Conservation (phyloP, 306 rosid species). For the Rubus parviflorus region DNA sequence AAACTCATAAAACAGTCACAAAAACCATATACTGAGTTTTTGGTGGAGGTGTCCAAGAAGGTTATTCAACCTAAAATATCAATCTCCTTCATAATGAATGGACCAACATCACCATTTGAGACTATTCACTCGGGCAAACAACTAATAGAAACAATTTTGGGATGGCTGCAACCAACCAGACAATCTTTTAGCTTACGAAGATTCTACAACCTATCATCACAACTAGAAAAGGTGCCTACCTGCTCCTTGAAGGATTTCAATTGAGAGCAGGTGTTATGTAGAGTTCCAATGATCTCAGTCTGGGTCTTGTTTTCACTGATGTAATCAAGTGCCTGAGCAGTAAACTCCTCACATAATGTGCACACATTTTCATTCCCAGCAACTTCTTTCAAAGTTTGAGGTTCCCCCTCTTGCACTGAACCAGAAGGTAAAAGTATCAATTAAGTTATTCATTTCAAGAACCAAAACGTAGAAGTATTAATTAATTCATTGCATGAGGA, state of each 20-base stretch:
- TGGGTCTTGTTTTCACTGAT: constrained; percentile 65
- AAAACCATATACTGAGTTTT: not conserved
- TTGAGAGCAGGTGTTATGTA: constrained; percentile 49
- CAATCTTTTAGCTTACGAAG: not conserved
- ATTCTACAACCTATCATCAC: not conserved
- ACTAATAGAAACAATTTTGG: not conserved
- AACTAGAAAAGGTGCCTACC: constrained; percentile 38
- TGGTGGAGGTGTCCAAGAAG: not conserved
- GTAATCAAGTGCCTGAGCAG: constrained; percentile 64
- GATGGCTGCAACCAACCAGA: not conserved
- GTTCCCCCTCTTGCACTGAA: constrained; percentile 38
- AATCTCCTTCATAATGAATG: not conserved
- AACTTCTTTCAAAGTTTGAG: constrained; percentile 24
- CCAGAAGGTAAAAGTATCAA: constrained; percentile 3
- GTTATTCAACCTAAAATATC: not conserved
- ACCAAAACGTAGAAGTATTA: not conserved
- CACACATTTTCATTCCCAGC: constrained; percentile 44
- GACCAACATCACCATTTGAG: not conserved
- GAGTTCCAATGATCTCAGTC: constrained; percentile 53
- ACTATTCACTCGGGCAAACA: not conserved
- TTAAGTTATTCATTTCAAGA: not conserved
- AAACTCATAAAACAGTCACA: not conserved
- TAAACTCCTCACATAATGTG: constrained; percentile 72
- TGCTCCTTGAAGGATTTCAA: constrained; percentile 40
- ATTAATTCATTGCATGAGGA: not conserved